Evolutionary conservation across 345 rosid species (phyloP).

Genomic region (Melaleuca alternifolia): DNA sequence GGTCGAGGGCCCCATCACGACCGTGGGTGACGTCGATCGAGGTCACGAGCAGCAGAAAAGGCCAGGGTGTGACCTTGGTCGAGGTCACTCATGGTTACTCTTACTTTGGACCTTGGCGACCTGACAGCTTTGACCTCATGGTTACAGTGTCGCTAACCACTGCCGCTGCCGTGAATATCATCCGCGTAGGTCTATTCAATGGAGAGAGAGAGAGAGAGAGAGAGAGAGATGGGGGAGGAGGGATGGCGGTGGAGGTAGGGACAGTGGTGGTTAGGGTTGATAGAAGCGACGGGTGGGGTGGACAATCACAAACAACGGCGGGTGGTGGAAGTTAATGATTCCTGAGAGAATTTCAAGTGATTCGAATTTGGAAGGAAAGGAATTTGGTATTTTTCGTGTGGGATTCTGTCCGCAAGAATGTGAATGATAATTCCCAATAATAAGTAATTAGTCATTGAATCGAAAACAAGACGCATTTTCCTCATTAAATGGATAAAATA

Average conservation of each 20-base stretch:
- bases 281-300: background rate
- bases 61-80: background rate
- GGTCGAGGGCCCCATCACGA: background rate
- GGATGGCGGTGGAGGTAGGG: background rate
- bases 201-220: background rate
- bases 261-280: background rate
- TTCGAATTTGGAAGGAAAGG: background rate
- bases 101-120: background rate
- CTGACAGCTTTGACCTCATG: background rate
- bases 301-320: background rate
- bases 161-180: background rate
- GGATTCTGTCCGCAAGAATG: background rate
- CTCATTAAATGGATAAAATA: background rate
- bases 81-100: background rate
- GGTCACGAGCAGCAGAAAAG: background rate
- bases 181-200: background rate
- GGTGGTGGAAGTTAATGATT: background rate
- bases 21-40: background rate
- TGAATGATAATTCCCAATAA: background rate
- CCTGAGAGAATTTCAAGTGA: background rate
- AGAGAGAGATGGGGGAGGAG: background rate
- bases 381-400: background rate
- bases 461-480: background rate
- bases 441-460: background rate
- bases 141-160: background rate